Base-by-base conservation (phyloP, 2,329 filamentous ascomycete species). In the Thielaviopsis euricoi region DNA sequence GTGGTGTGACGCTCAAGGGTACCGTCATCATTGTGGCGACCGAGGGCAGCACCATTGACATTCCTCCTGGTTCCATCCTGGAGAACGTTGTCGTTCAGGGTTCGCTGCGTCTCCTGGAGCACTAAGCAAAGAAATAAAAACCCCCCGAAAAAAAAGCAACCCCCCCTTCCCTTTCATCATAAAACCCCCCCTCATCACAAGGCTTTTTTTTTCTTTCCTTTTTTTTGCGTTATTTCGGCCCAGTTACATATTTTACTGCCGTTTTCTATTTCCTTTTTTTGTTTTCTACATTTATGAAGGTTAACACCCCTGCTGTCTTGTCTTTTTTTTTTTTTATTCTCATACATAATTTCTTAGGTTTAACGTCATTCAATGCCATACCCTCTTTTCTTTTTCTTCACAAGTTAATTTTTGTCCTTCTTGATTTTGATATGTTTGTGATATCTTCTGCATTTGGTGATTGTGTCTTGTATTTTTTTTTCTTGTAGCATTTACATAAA, bases 21-120 rank as follows among this genome's bases (percentile, higher is more conserved):
- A 98, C 93, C 29, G 93, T 98, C 71, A 98, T 98, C 70, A 98
- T 98, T 65, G 93, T 98, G 56, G 93, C 93, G 26, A 96, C 89
- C 52, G 93, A 98, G 75, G 91, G 91, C 65, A 90, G 87, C 77
- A 98, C 93, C 63, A 98, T 98, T 67, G 93, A 98, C 70, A 86
- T 98, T 66, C 93, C 93, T 56, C 91, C 93, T 21, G 93, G 93
- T 70, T 96, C 90, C 21, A 88, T 98, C 67, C 80, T 98, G 60
- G 93, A 98, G 80, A 98, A 98, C 74, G 93, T 97, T 15, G 93
- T 98, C 55, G 93, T 98, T 59, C 93, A 98, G 80, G 93, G 93
- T 68, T 95, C 89, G 73, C 81, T 98, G 80, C 80, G 81, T 67
- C 72, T 85, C 65, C 73, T 85, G 63, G 81, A 85, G 74, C 81